Percentiles rank a stretch among this genome's conserved stretches.
phyloP scores from a whole-genome alignment of 108 stramenopile species.

The Asterionellopsis glacialis region DNA sequence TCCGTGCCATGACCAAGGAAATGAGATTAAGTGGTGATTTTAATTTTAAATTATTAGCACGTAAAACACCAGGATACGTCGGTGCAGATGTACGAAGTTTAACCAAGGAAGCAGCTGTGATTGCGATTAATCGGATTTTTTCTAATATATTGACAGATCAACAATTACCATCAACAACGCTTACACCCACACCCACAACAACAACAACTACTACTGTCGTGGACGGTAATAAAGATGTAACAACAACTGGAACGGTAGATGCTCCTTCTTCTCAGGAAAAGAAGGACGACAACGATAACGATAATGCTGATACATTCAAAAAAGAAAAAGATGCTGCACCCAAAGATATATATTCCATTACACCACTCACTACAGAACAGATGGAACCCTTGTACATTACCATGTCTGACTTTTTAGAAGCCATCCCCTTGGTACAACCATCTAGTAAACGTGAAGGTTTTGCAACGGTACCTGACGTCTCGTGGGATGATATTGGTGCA shows the following conservation, averaged over 20 bases:
- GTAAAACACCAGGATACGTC: conserved; percentile 94
- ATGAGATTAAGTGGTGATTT: conserved; percentile 88
- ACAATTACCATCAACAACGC: neutral
- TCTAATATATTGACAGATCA: conserved; percentile 32
- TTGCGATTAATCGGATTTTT: conserved; percentile 96
- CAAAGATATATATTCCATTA: conserved; percentile 17
- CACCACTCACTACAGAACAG: conserved; percentile 66
- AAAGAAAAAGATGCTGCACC: conserved; percentile 4
- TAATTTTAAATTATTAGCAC: conserved; percentile 77
- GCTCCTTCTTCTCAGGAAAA: neutral
- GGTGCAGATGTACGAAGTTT: conserved; percentile 96
- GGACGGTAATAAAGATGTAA: neutral
- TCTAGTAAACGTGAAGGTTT: conserved; percentile 98
- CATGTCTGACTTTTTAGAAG: conserved; percentile 92
- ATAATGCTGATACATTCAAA: conserved; percentile 3
- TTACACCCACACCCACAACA: neutral
- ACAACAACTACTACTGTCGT: neutral
- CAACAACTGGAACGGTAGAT: neutral
- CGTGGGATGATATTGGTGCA: conserved; percentile 96
- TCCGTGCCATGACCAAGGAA: conserved; percentile 73
- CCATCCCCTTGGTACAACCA: conserved; percentile 94
- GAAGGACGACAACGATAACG: conserved; percentile 6
- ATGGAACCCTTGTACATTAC: conserved; percentile 81
- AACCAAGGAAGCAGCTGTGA: conserved; percentile 94
- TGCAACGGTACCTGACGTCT: conserved; percentile 96